Conservation (phyloP, 169 alveolate genomes). For the Theileria annulata region DNA sequence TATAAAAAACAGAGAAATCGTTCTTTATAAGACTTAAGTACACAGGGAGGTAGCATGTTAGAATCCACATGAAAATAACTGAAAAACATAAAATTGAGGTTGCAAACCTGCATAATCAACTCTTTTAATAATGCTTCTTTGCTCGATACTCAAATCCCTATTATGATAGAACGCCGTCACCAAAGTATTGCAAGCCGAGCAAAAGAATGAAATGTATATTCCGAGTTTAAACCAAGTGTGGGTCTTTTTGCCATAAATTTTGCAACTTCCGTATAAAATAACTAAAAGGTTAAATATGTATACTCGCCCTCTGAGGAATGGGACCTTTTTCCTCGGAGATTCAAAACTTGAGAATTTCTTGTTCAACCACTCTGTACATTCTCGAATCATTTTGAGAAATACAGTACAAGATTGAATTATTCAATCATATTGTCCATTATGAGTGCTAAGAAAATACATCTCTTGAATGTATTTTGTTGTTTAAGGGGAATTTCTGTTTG, state of each 20-base stretch:
- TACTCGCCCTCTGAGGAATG: slow-evolving; percentile 70
- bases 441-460: neutral
- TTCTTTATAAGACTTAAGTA: slow-evolving; percentile 37
- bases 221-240: slow-evolving; percentile 14
- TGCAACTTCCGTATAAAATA: slow-evolving; percentile 53
- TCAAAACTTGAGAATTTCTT: neutral
- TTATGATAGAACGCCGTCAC: slow-evolving; percentile 43
- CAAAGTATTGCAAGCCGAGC: slow-evolving; percentile 39
- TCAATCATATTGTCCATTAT: neutral
- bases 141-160: slow-evolving; percentile 9
- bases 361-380: neutral
- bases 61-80: slow-evolving; percentile 71
- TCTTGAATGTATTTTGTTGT: neutral
- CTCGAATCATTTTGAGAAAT: neutral
- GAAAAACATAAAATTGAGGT: slow-evolving; percentile 31
- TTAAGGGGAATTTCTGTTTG: neutral
- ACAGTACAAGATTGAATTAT: neutral
- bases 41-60: slow-evolving; percentile 69
- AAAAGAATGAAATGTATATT: slow-evolving; percentile 8
- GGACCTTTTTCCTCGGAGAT: slow-evolving; percentile 12
- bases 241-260: slow-evolving; percentile 2
- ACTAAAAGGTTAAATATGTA: slow-evolving; percentile 64
- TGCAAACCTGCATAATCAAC: slow-evolving; percentile 64
- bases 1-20: slow-evolving; percentile 28
- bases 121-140: slow-evolving; percentile 41